Percentiles rank a stretch among this genome's conserved stretches.
Evolutionary conservation across 108 stramenopile genomes (phyloP).

Genomic region (Seminavis robusta): DNA sequence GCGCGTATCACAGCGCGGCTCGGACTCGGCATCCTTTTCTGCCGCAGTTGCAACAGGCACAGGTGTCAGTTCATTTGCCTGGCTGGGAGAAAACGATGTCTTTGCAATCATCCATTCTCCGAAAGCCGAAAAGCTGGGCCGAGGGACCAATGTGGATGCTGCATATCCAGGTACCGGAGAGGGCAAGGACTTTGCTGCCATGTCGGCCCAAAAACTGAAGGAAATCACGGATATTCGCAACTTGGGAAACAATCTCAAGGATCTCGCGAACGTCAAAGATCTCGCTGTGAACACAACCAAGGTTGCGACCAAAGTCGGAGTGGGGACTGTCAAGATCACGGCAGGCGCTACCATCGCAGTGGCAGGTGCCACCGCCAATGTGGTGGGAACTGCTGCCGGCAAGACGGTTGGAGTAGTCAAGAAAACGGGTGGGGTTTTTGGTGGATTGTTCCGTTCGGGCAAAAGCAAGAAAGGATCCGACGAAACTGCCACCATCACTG

Average conservation of each 20-base stretch:
- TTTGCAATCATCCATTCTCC: conserved; percentile 57
- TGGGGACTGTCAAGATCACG: conserved; percentile 21
- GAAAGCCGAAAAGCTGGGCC: too few relatives aligned
- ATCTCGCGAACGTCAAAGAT: conserved; percentile 25
- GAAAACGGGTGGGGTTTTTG: background rate
- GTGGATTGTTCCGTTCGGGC: too few relatives aligned
- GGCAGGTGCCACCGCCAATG: conserved; percentile 10
- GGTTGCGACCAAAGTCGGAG: conserved; percentile 5
- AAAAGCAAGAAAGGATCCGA: too few relatives aligned
- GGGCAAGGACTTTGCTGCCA: too few relatives aligned
- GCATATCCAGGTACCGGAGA: too few relatives aligned
- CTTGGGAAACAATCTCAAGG: conserved; percentile 16
- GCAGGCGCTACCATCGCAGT: conserved; percentile 6
- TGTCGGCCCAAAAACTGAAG: too few relatives aligned
- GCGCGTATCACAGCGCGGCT: conserved; percentile 26
- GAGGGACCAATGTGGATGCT: too few relatives aligned
- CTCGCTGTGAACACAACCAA: conserved; percentile 11
- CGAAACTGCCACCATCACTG: background rate
- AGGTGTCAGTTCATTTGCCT: conserved; percentile 71
- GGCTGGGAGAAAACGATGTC: conserved; percentile 78
- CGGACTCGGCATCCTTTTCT: conserved; percentile 2
- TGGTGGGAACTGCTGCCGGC: conserved; percentile 11
- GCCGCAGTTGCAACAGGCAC: conserved; percentile 65
- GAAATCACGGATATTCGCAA: conserved; percentile 10
- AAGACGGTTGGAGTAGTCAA: conserved; percentile 2